Base-by-base conservation (phyloP, 2,329 filamentous ascomycete genomes). In the Colletotrichum camelliae region DNA sequence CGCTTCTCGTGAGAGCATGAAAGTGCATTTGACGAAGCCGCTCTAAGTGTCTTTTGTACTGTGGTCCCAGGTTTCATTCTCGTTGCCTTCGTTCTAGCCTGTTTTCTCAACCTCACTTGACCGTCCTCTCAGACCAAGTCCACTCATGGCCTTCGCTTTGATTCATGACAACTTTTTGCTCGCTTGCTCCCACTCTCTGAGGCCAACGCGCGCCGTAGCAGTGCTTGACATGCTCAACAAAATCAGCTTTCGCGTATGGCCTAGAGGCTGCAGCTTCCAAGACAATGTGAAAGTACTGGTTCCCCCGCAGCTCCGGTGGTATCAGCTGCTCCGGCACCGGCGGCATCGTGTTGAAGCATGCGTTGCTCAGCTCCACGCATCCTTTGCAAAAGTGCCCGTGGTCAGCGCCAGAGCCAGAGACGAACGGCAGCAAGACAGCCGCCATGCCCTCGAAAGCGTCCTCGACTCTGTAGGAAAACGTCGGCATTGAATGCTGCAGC, bases 361-460 rank as follows among this genome's bases (percentile, higher is more conserved):
- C 73, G 43, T 4, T 72, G 52, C n/a, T 21, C 39, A 33, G 48
- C 9, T 67, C 61, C 29, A 48, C 65, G 70, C 78, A 82, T 7
- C 81, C 81, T 29, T 76, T 77, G 57, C 81, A 82, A 33, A 81
- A 15, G 21, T 74, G 55, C 31, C 80, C 81, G 12, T 66, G 70
- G 62, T 81, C 79, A 31, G 60, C 31, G 16, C 74, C 75, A 15
- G 66, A 37, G 7, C 74, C 75, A n/a, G 76, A 72, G 21, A 82
- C 60, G 27, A 61, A 79, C n/a, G 80, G 81, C 55, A 81, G 78
- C 33, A 78, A 78, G n/a, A 82, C 78, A 9, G 77, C 78, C 9
- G 81, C 79, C 75, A 81, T 78, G 37, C 80, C 78, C 27, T 75
- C 77, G 70, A 79, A 82, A 33, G 77, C 70, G 55, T 82, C 80